Base-by-base conservation (phyloP, 2,329 filamentous ascomycete species). In the Diaporthe longicolla region DNA sequence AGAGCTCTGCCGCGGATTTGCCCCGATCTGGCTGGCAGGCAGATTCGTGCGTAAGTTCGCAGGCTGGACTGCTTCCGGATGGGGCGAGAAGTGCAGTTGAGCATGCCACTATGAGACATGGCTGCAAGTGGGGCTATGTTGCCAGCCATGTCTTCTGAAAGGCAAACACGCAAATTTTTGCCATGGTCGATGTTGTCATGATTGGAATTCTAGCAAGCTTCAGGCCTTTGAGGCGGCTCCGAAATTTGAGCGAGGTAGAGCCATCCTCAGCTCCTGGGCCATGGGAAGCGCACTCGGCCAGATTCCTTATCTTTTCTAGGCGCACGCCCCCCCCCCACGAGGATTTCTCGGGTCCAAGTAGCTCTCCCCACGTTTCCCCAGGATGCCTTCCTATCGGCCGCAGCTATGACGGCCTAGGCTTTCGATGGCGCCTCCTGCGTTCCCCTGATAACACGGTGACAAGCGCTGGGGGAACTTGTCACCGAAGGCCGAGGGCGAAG, bases 351-450 rank as follows among this genome's bases (percentile, higher is more conserved):
- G 73, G 40, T 32, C 32, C 7, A 43, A 29, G 57, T 29, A 57
- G 37, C 40, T 48, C 65, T 73, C 73, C 73, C 73, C 73, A 75
- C 73, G 73, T 75, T 75, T 54, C 71, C 65, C 71, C 73, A 73
- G 71, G 66, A 59, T 66, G 45, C 32, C 45, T 40, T 68, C 63
- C 48, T 54, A 68, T 68, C 63, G 63, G 63, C 48, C 63, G 63
- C 63, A 37, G 21, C 63, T 24, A 35, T 3, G 61, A 19, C 40
- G 63, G 63, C 63, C 63, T 29, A 68, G 63, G 63, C 63, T 68
- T 37, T 24, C 8, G 63, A 68, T 40, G 63, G 63, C 63, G 63
- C 48, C 52, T 68, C 63, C 48, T 68, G 48, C 63, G 48, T 50
- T 37, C 32, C 29, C 48, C 63, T 54, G 63, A 68, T 68, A 54